phyloP scores from a whole-genome alignment of 2,329 filamentous ascomycete species.

The Pestalotiopsis sp. region DNA sequence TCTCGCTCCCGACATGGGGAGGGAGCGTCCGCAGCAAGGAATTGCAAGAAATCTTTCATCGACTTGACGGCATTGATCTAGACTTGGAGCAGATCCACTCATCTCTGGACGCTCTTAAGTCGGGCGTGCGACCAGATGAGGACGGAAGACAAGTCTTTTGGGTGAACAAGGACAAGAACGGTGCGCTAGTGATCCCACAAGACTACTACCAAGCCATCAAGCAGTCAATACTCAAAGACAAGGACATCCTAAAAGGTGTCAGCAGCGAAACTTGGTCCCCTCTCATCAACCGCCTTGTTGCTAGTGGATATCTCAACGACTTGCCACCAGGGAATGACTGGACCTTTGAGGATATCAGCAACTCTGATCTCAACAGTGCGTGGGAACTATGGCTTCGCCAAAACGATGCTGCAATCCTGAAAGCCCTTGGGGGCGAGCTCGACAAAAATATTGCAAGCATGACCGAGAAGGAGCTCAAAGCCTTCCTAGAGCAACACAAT shows the following conservation, averaged over 20 bases:
- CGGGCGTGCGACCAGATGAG: neutral
- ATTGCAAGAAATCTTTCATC: neutral
- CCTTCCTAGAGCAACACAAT: slow-evolving; percentile 27
- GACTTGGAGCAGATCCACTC: neutral
- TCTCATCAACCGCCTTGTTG: slow-evolving; percentile 3
- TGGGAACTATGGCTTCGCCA: slow-evolving; percentile 57
- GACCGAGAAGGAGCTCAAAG: slow-evolving; percentile 30
- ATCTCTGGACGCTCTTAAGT: neutral
- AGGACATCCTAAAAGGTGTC: neutral
- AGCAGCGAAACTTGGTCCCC: neutral
- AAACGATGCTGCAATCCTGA: slow-evolving; percentile 43
- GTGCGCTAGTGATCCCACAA: neutral
- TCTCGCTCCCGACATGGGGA: neutral
- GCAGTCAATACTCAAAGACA: neutral
- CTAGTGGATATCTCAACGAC: neutral
- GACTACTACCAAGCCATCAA: slow-evolving; percentile 5
- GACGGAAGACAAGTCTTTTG: neutral
- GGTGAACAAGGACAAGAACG: neutral
- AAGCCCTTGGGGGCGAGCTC: slow-evolving; percentile 32
- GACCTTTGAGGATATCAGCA: neutral
- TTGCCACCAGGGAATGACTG: neutral
- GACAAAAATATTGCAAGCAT: slow-evolving; percentile 16
- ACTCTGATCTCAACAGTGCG: slow-evolving; percentile 32
- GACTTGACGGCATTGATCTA: neutral
- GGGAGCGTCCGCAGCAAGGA: neutral